Base-by-base conservation (phyloP, 164 flowering plant species). In the Nelumbo lutea region DNA sequence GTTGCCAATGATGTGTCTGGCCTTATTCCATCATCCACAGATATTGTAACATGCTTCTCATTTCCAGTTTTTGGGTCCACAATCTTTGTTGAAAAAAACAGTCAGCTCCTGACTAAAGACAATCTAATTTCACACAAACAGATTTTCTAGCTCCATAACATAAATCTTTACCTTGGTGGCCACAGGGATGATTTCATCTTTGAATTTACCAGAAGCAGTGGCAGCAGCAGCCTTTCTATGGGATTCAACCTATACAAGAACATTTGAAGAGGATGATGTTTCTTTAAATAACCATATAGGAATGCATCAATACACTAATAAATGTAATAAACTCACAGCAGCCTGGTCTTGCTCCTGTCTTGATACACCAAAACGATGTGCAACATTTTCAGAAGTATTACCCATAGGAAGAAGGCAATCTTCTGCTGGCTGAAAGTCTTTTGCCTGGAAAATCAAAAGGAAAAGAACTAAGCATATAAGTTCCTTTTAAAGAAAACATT, bases 351-450 rank as follows among this genome's bases (percentile, higher is more conserved):
- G 99, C 79, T 89, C 93, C 84, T 83, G 77, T 74, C 98, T 81
- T 60, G 99, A 80, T 9, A 96, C 96, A 57, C 96, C 91, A 83
- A 76, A 96, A 48, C 97, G 90, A 2, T 83, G 79, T n/a, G 99
- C 97, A 71, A 96, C 99, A 84, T 96, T 96, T 83, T 96, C 99
- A 74, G 99, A 96, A 62, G 99, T 96, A 40, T 93, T 46, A 41
- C 99, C 99, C 98, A 96, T 96, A 1, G 99, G 99, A 64, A 96
- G 95, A 77, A 96, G 93, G 73, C 98, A 96, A 76, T 90, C 84
- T 74, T 81, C 93, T 43, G 98, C 98, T 82, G 88, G 85, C 61
- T 65, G 73, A 72, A 88, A 72, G 53, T 6, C 59, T n/a, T 83
- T 75, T 1, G 80, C 93, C 99, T 96, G 82, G 27, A 27, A 70